Percentiles rank a stretch among this genome's conserved stretches.
These are phyloP conservation scores for Talaromyces albobiverticillius DNA, from an alignment of 2,329 filamentous ascomycete genomes.

Conservation along the genomic window DNA sequence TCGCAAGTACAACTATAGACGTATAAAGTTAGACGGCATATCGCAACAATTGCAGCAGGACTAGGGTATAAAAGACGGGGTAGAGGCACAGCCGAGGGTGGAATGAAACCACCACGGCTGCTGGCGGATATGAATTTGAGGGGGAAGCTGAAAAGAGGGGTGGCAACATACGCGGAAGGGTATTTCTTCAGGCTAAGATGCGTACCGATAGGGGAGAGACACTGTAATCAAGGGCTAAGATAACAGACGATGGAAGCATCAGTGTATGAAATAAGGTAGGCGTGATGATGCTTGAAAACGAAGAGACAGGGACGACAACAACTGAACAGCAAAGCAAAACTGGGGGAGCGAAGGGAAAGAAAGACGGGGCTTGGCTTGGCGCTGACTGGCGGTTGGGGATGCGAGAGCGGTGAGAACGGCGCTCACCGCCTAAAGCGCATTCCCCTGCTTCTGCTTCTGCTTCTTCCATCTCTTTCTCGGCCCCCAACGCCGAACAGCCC, in stretches of 20 bases:
- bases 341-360: neutral
- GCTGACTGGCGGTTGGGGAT: neutral
- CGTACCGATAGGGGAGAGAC: neutral
- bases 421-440: slow-evolving; percentile 1
- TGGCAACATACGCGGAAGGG: slow-evolving; percentile 1
- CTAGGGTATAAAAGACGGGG: neutral
- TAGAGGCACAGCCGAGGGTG: neutral
- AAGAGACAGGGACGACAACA: neutral
- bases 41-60: neutral
- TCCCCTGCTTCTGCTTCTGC: no score
- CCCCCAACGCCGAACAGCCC: neutral
- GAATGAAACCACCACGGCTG: neutral
- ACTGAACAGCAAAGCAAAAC: neutral
- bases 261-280: neutral
- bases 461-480: neutral
- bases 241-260: neutral
- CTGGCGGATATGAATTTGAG: slow-evolving; percentile 15
- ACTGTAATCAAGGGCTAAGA: neutral
- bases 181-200: neutral
- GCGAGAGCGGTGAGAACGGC: slow-evolving; percentile 11
- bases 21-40: neutral
- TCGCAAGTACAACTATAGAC: neutral
- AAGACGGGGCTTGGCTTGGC: slow-evolving; percentile 1
- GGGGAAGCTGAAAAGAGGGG: slow-evolving; percentile 13
- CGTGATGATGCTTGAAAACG: neutral